Conservation (phyloP, 345 rosid genomes). For the Noccaea bulbosa region DNA sequence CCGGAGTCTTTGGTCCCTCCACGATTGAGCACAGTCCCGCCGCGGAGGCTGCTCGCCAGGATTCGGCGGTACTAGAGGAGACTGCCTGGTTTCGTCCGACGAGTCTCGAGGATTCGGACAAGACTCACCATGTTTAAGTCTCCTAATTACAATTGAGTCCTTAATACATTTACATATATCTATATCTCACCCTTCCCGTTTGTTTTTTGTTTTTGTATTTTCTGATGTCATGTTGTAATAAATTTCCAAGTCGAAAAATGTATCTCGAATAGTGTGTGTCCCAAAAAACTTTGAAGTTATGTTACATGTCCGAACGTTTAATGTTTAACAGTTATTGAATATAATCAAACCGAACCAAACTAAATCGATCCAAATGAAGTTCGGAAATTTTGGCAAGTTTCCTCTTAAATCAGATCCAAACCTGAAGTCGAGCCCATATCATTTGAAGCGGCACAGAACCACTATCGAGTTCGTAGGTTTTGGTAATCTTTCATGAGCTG, state of each 20-base stretch:
- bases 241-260: slow-evolving; percentile 8
- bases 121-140: slow-evolving; percentile 56
- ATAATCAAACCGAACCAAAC: background rate
- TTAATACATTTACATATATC: too few relatives aligned
- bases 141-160: too few relatives aligned
- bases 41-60: slow-evolving; percentile 30
- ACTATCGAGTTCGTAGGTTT: background rate
- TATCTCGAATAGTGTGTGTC: slow-evolving; percentile 8
- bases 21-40: slow-evolving; percentile 38
- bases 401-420: background rate
- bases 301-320: slow-evolving; percentile 8
- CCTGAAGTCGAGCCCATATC: background rate
- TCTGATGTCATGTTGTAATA: slow-evolving; percentile 29
- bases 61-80: slow-evolving; percentile 65
- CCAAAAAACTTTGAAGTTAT: background rate
- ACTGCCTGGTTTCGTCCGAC: slow-evolving; percentile 97
- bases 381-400: background rate
- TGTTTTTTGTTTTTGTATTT: background rate
- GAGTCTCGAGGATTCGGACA: slow-evolving; percentile 86
- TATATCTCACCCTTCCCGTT: background rate
- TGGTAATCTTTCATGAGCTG: background rate
- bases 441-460: too few relatives aligned
- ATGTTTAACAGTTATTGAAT: background rate
- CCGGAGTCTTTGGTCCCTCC: slow-evolving; percentile 90
- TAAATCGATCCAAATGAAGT: background rate